Evolutionary conservation across 805 yeast species (phyloP), one percentile per base, ranked within the genome.

Genomic region (Scheffersomyces stipitis): DNA sequence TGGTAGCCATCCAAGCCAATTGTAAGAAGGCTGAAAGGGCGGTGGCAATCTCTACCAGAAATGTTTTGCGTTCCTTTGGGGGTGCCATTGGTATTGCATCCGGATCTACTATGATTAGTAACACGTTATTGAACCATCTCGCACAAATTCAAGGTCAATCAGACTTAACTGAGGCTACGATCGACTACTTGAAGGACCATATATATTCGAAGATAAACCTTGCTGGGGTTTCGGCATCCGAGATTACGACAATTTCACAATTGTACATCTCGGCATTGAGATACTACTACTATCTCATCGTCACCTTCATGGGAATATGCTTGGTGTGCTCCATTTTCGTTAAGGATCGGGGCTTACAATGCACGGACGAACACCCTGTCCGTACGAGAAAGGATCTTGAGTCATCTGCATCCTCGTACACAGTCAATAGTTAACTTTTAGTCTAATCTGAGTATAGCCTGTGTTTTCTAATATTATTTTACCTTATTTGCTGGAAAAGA

Each of bases 51-150:
- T 67, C 81, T 3, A 64, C 80, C 1, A 64, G 85, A 51, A 78
- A 78, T 46, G 76, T 77, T 16, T 46, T 75, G 31, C 60, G 85
- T 37, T 73, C 80, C 3, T 69, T 80, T 38, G 86, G 85, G 12
- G 82, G 82, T n/a, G 71, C 83, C 1, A 58, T 77, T 18, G 84
- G 85, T 0, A 60, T 78, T 26, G 81, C 83, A 1, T 55, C 74
- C 7, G 52, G 64, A 16, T 64, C 74, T 1, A 55, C 66, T 12
- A 63, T 65, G 20, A 56, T 67, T 14, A 57, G 68, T 37, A 69
- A 66, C 42, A 48, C 66, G 1, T 44, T 68, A 26, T 37, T 62
- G 37, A 42, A 45, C 28, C 49, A 57, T 26, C 48, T 64, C 16
- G 34, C 40, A 4, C 14, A 31, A 1, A 10, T 15, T 9, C 6